Conservation (phyloP, 2,329 filamentous ascomycete species). For the Aspergillus novoparasiticus region DNA sequence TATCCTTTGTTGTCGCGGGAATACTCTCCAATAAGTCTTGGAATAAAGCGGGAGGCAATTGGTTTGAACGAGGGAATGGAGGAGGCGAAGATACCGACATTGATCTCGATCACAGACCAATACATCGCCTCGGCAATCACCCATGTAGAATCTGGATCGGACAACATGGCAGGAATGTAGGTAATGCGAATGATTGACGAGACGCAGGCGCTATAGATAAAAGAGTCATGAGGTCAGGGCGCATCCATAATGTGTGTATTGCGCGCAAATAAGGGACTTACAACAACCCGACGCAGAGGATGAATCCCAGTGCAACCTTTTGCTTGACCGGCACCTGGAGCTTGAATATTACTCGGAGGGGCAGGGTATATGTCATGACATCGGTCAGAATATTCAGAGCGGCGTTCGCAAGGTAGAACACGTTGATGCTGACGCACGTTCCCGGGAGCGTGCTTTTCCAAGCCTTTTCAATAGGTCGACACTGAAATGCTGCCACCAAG, state of each 20-base stretch:
- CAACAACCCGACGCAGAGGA: constrained; percentile 57
- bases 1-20: constrained; percentile 28
- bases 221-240: not conserved
- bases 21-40: constrained; percentile 43
- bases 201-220: constrained; percentile 42
- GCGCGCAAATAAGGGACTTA: constrained; percentile 14
- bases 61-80: constrained; percentile 47
- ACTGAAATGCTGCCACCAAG: constrained; percentile 49
- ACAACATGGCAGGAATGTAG: constrained; percentile 48
- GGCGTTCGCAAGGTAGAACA: constrained; percentile 57
- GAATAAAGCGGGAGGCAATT: constrained; percentile 45
- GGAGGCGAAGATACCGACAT: constrained; percentile 46
- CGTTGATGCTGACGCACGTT: constrained; percentile 52
- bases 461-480: constrained; percentile 42
- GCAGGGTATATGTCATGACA: constrained; percentile 57
- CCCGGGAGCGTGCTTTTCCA: constrained; percentile 41
- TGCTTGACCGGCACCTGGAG: constrained; percentile 53
- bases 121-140: constrained; percentile 48
- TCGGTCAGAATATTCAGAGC: constrained; percentile 64
- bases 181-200: constrained; percentile 52
- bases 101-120: constrained; percentile 48
- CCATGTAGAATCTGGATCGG: constrained; percentile 37
- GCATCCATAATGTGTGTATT: too few species aligned
- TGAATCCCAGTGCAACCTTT: constrained; percentile 47
- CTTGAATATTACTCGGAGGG: constrained; percentile 51